These are phyloP conservation scores for Penicillium daleae DNA, from an alignment of 495 filamentous ascomycete genomes.

Conservation along the genomic window DNA sequence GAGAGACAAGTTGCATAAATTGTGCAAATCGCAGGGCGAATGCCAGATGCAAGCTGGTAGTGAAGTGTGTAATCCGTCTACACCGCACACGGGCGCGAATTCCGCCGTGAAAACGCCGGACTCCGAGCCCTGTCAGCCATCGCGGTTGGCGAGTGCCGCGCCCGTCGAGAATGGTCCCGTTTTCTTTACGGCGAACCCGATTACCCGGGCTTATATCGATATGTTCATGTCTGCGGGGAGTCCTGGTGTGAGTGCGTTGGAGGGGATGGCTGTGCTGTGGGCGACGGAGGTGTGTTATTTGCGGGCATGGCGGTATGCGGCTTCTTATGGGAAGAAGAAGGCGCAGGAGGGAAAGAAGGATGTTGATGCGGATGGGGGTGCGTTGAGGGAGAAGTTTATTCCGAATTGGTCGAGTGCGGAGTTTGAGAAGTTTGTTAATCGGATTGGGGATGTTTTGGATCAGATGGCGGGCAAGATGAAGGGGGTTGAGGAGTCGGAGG, in stretches of 20 bases:
- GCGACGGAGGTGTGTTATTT: conserved; percentile 71
- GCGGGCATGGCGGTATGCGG: conserved; percentile 61
- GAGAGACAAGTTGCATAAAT: neutral
- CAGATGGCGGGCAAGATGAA: conserved; percentile 46
- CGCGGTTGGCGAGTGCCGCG: conserved; percentile 23
- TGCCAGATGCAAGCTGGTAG: conserved; percentile 28
- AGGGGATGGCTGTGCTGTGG: conserved; percentile 74
- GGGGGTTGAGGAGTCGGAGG: conserved; percentile 42
- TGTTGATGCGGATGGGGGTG: conserved; percentile 62
- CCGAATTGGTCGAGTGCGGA: conserved; percentile 66
- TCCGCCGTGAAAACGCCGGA: neutral
- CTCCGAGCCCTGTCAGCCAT: conserved; percentile 12
- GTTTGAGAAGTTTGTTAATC: conserved; percentile 60
- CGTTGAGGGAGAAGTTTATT: conserved; percentile 63
- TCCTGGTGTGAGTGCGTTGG: conserved; percentile 53
- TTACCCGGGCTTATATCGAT: conserved; percentile 57
- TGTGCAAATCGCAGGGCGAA: conserved; percentile 29
- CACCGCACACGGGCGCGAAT: neutral
- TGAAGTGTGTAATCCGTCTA: conserved; percentile 15
- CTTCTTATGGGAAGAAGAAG: conserved; percentile 33
- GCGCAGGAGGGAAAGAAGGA: conserved; percentile 10
- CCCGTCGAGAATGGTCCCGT: conserved; percentile 14
- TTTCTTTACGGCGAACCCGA: conserved; percentile 42
- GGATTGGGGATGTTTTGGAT: conserved; percentile 47
- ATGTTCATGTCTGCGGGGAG: conserved; percentile 57